These are phyloP conservation scores for Trifolium dubium DNA, from an alignment of 306 rosid genomes.

Conservation along the genomic window DNA sequence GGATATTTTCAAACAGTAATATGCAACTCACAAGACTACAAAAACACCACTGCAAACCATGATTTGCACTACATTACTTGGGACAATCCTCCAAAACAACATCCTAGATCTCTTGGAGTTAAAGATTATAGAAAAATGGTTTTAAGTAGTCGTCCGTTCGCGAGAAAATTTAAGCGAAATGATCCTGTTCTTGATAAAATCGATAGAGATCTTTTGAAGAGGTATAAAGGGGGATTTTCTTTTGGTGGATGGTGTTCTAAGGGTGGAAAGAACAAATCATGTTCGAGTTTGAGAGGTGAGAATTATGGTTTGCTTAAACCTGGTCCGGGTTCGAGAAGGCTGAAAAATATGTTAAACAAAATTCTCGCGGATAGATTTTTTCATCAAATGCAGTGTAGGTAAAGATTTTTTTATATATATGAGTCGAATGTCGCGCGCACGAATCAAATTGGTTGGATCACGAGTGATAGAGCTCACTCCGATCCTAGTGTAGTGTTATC, in stretches of 20 bases:
- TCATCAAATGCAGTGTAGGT: constrained; percentile 72
- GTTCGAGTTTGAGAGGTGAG: constrained; percentile 56
- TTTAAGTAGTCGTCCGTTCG: constrained; percentile 76
- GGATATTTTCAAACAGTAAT: constrained; percentile 87
- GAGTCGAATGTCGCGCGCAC: background rate
- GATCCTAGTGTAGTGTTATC: background rate
- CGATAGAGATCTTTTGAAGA: constrained; percentile 72
- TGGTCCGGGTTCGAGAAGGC: constrained; percentile 72
- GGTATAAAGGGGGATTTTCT: constrained; percentile 53
- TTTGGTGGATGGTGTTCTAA: constrained; percentile 81
- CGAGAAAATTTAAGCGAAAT: constrained; percentile 79
- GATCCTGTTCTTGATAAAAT: constrained; percentile 68
- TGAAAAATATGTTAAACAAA: constrained; percentile 57
- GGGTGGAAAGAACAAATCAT: constrained; percentile 43
- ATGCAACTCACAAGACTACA: constrained; percentile 75
- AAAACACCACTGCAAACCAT: constrained; percentile 79
- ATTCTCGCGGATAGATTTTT: constrained; percentile 50
- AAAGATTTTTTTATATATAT: constrained; percentile 15
- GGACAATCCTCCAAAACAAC: constrained; percentile 96
- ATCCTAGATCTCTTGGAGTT: constrained; percentile 77
- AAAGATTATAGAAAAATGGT: constrained; percentile 64
- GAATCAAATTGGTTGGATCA: background rate
- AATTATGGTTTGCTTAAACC: constrained; percentile 68
- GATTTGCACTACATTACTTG: constrained; percentile 90
- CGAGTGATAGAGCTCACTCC: background rate